These are phyloP conservation scores for Ophiocordyceps camponoti-rufipedis DNA, from an alignment of 2,329 filamentous ascomycete species.

Conservation along the genomic window DNA sequence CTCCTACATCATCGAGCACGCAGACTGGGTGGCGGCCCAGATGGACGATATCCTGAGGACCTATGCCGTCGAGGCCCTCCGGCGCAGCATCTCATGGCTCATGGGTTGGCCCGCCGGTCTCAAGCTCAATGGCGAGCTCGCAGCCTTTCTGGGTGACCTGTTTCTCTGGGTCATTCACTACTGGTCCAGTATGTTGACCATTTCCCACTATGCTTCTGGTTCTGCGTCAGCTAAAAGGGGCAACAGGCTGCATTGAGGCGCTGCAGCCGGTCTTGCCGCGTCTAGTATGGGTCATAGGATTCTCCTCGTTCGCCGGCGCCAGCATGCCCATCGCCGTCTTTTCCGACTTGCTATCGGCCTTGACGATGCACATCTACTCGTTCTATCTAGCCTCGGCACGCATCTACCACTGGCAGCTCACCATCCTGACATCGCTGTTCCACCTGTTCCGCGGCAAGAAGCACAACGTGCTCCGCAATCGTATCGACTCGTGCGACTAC, in stretches of 20 bases:
- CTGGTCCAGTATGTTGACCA: constrained; percentile 53
- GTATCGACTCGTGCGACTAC: constrained; percentile 97
- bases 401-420: constrained; percentile 97
- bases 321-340: constrained; percentile 95
- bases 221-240: neutral
- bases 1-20: constrained; percentile 93
- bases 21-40: constrained; percentile 61
- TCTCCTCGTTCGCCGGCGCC: constrained; percentile 86
- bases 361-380: constrained; percentile 92
- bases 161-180: constrained; percentile 99
- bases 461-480: constrained; percentile 87
- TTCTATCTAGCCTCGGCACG: constrained; percentile 95
- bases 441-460: constrained; percentile 97
- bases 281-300: constrained; percentile 82
- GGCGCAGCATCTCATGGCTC: constrained; percentile 81
- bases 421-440: constrained; percentile 92
- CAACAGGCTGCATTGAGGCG: constrained; percentile 53
- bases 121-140: constrained; percentile 88
- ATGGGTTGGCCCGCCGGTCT: constrained; percentile 91
- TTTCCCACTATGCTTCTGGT: neutral
- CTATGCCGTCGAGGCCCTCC: constrained; percentile 79
- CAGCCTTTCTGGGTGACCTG: constrained; percentile 81
- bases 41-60: constrained; percentile 58
- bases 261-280: constrained; percentile 66
- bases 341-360: constrained; percentile 76